Base-by-base conservation (phyloP, 768 basidiomycete species). In the Suillus clintonianus region DNA sequence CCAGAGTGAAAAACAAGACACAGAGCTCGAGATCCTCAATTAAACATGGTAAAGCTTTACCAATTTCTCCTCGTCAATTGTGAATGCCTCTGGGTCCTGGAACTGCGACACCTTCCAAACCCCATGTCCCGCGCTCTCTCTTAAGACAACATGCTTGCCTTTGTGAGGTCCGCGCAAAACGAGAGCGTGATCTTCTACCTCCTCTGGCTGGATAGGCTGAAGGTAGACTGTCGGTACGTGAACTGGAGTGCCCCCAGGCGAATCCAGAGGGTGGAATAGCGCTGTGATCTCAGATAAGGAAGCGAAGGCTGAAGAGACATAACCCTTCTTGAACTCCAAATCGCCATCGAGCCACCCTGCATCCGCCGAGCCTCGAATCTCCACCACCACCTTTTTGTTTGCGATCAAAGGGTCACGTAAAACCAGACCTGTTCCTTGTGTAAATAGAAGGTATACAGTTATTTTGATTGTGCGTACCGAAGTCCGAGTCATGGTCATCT, bases 121-220 rank as follows among this genome's bases (percentile, higher is more conserved):
- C 0, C 39, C 70, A 4, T 68, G 67, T 45, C 80, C 76, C 34
- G 78, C 68, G 36, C 69, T 67, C 62, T 82, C 78, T 41, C 81
- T 72, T 63, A 87, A 73, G 45, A 83, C 77, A 63, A 86, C 80
- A 61, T 80, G 73, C 24, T 70, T 71, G 19, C 84, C 85, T 66
- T 76, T 82, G 42, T 73, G 64, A 22, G 68, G 62, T 1, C 85
- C 87, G 6, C 78, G 77, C 59, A 87, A 72, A 24, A 81, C 78
- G 47, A 89, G 64, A 6, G 86, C 88, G 43, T 79, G 79, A 48
- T 88, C 82, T 9, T 79, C 81, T 48, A 73, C 76, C 14, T 67
- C 61, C 2, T 66, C 62, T 0, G 85, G 84, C 15, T 64, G 71
- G 9, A 83, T 70, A 5, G 84, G 81, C 3, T 66, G 70, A 30